Evolutionary conservation across 176 grass and related monocot species (phyloP).

Genomic region (Juncus effusus): DNA sequence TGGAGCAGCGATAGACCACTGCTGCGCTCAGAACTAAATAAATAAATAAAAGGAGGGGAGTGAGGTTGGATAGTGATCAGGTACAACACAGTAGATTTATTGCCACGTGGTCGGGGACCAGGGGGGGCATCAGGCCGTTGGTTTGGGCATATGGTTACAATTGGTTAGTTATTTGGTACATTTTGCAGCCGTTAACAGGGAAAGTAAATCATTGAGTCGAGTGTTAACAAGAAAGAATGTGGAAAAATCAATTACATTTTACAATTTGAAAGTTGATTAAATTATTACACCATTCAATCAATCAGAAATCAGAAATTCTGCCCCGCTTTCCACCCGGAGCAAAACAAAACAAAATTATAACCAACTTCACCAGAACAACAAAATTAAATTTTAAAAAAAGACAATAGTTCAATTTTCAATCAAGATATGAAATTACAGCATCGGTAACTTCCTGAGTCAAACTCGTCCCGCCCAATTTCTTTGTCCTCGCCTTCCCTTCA

Average conservation of each 20-base stretch:
- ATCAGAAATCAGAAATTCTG: conserved; percentile 6
- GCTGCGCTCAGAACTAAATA: conserved; percentile 3
- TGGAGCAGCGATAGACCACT: neutral
- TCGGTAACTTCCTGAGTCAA: conserved; percentile 81
- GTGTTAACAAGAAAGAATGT: too few species aligned
- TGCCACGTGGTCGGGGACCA: conserved; percentile 1
- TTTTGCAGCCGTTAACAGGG: neutral
- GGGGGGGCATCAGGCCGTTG: too few species aligned
- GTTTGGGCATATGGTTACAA: neutral
- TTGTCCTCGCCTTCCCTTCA: conserved; percentile 58
- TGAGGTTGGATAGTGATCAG: conserved; percentile 12
- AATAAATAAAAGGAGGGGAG: neutral
- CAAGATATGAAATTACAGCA: conserved; percentile 69
- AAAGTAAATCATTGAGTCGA: neutral
- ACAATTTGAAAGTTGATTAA: conserved; percentile 13
- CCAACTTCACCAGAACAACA: neutral
- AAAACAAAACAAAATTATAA: neutral
- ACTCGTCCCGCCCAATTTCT: conserved; percentile 71
- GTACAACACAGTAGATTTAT: neutral
- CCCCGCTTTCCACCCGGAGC: neutral
- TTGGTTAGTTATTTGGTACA: neutral
- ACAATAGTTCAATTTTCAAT: neutral
- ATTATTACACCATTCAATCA: conserved; percentile 8
- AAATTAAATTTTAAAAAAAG: neutral
- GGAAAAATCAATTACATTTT: neutral